Conservation (phyloP, 768 basidiomycete species). For the Rubroboletus pulcherrimus region DNA sequence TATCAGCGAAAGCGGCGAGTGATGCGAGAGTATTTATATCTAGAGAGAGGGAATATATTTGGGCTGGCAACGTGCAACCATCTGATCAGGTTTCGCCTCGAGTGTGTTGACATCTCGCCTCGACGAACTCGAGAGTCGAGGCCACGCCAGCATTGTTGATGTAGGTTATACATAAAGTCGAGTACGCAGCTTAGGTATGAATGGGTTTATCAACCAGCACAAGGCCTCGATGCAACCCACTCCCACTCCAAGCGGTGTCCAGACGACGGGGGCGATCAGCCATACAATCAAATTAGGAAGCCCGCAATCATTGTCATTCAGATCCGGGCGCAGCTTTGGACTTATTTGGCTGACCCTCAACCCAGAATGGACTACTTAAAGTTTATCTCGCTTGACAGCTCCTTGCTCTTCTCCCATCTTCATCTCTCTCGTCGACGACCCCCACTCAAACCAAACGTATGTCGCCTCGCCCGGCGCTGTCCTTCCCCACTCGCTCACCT, state of each 20-base stretch:
- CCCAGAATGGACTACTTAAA: conserved; percentile 34
- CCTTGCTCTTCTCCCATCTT: conserved; percentile 22
- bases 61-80: neutral
- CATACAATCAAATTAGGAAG: conserved; percentile 5
- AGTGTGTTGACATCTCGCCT: neutral
- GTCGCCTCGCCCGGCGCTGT: neutral
- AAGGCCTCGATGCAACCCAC: neutral
- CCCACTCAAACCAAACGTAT: conserved; percentile 2
- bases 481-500: neutral
- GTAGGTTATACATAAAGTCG: conserved; percentile 8
- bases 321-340: conserved; percentile 18
- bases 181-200: too few relatives aligned
- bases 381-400: conserved; percentile 23
- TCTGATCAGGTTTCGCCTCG: neutral
- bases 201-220: too few relatives aligned
- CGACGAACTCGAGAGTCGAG: conserved; percentile 4
- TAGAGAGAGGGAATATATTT: neutral
- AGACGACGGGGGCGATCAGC: conserved; percentile 13
- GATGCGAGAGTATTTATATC: neutral
- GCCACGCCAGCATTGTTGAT: neutral
- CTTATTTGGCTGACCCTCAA: conserved; percentile 32
- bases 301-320: neutral
- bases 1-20: neutral
- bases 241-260: neutral
- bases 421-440: conserved; percentile 13